A percentile compares a stretch with the other conserved stretches of the same genome.
These are phyloP conservation scores for Chrysosporium keratinophilum DNA, from an alignment of 2,329 filamentous ascomycete species.

Conservation along the genomic window DNA sequence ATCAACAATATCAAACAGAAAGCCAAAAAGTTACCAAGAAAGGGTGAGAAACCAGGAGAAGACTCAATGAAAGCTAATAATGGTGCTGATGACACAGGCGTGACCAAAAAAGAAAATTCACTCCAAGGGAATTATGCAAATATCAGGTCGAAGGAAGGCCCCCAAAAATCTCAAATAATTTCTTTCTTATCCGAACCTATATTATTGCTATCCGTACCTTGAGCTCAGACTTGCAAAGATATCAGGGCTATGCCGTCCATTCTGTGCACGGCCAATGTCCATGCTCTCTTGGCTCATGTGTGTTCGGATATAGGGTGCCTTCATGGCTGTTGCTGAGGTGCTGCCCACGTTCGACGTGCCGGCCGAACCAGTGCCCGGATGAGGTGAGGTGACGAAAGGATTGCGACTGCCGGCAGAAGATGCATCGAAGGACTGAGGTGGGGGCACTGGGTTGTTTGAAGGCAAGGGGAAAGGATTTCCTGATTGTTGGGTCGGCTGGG, in stretches of 20 bases:
- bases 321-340: background rate
- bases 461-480: conserved; percentile 19
- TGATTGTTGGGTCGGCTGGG: conserved; percentile 26
- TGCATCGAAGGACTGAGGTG: background rate
- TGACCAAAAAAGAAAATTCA: background rate
- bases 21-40: background rate
- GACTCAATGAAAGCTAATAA: background rate
- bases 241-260: conserved; percentile 42
- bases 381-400: conserved; percentile 24
- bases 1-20: background rate
- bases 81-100: background rate
- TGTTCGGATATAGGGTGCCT: conserved; percentile 15
- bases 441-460: background rate
- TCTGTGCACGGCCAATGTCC: conserved; percentile 38
- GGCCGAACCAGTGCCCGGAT: background rate
- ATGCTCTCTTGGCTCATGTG: conserved; percentile 42
- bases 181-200: background rate
- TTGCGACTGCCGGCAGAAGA: conserved; percentile 20
- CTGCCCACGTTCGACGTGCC: conserved; percentile 16
- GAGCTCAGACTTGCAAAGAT: conserved; percentile 43
- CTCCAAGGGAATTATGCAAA: conserved; percentile 2
- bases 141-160: no score
- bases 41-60: background rate
- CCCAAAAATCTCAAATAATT: background rate
- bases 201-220: conserved; percentile 28